Evolutionary conservation across 345 rosid species (phyloP).

Genomic region (Zanthoxylum bungeanum): DNA sequence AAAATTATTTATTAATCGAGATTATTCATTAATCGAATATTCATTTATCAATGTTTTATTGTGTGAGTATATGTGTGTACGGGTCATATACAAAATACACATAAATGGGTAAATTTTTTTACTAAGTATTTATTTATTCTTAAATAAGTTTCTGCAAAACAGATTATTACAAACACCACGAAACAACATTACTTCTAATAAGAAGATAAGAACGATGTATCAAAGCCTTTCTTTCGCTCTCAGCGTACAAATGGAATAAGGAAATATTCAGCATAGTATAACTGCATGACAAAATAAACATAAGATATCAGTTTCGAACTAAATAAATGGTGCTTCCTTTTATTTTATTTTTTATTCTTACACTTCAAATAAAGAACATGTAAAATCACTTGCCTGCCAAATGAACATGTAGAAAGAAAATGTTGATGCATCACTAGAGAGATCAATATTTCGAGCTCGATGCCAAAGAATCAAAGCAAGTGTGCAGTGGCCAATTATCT

Average conservation of each 20-base stretch:
- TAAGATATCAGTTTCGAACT: not conserved
- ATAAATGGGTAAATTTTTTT: too few species aligned
- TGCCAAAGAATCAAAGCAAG: constrained; percentile 21
- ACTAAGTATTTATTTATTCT: too few species aligned
- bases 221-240: not conserved
- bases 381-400: constrained; percentile 22
- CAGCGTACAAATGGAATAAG: constrained; percentile 32
- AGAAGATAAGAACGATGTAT: too few species aligned
- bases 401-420: constrained; percentile 34
- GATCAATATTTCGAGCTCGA: constrained; percentile 25
- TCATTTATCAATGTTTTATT: too few species aligned
- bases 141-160: too few species aligned
- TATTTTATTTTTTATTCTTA: not conserved
- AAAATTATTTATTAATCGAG: too few species aligned
- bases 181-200: too few species aligned
- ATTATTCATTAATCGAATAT: too few species aligned
- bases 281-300: constrained; percentile 11
- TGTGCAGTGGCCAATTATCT: constrained; percentile 28
- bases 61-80: too few species aligned
- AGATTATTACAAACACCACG: not conserved
- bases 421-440: constrained; percentile 14
- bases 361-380: not conserved
- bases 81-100: too few species aligned
- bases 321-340: not conserved
- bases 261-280: constrained; percentile 29